Evolutionary conservation across 2,329 filamentous ascomycete species (phyloP).

Genomic region (Fusarium nodosum): DNA sequence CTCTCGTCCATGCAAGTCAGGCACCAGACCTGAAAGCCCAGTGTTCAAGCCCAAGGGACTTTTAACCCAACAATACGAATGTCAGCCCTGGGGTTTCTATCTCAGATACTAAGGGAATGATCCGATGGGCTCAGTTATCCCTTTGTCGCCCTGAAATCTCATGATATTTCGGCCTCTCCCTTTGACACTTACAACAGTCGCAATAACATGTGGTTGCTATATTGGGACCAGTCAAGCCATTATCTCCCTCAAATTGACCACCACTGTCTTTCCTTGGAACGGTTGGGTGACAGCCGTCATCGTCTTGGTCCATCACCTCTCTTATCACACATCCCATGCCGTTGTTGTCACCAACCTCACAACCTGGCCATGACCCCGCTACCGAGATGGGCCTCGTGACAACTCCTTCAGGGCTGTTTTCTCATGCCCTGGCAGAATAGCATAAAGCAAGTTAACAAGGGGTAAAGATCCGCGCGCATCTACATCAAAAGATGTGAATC

Average conservation of each 20-base stretch:
- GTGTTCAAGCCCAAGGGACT: slow-evolving; percentile 23
- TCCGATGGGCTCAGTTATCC: slow-evolving; percentile 38
- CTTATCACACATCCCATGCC: slow-evolving; percentile 41
- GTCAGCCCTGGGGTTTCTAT: slow-evolving; percentile 33
- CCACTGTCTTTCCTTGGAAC: slow-evolving; percentile 24
- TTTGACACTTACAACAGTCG: slow-evolving; percentile 21
- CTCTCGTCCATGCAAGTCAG: slow-evolving; percentile 33
- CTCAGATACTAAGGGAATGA: slow-evolving; percentile 38
- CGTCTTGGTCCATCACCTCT: slow-evolving; percentile 35
- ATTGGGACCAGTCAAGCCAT: slow-evolving; percentile 26
- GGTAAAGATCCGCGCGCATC: slow-evolving; percentile 38
- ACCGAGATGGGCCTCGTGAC: slow-evolving; percentile 46
- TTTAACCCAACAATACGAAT: slow-evolving; percentile 14
- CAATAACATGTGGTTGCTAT: slow-evolving; percentile 36
- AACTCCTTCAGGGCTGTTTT: slow-evolving; percentile 36
- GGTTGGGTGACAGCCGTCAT: slow-evolving; percentile 30
- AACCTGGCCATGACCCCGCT: slow-evolving; percentile 43
- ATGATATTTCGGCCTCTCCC: slow-evolving; percentile 28
- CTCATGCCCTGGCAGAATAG: slow-evolving; percentile 39
- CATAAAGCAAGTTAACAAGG: slow-evolving; percentile 35
- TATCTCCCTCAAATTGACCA: slow-evolving; percentile 5
- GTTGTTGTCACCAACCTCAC: slow-evolving; percentile 29
- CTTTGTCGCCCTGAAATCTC: slow-evolving; percentile 23
- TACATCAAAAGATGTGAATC: slow-evolving; percentile 24
- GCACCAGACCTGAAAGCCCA: slow-evolving; percentile 23